Base-by-base conservation (phyloP, 1,139 yeast species). In the Yamadazyma triangularis region DNA sequence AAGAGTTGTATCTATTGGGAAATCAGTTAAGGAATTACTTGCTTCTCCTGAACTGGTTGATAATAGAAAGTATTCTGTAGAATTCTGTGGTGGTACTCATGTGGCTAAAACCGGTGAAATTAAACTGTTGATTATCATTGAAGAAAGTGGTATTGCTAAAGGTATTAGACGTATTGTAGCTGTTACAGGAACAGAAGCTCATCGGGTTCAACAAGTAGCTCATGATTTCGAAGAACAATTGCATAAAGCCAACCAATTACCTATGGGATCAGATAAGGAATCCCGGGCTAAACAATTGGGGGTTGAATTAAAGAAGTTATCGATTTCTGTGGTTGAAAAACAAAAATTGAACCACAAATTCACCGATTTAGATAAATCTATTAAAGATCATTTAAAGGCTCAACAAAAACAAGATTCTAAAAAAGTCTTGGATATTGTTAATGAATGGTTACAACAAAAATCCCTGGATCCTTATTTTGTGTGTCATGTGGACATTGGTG, bases 11-110 rank as follows among this genome's bases (percentile, higher is more conserved):
- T 85, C 96, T 23, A 85, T 93, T 50, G 99, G 99, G 53, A 83
- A 76, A 26, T 78, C 96, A 28, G 86, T 93, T 30, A 91, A 85
- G 15, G 93, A 84, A 4, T 67, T 91, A 45, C 56, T 89, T 42
- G 67, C 72, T 8, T 69, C 80, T 45, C 96, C 97, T 45, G 44
- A 63, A 18, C 83, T 74, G 51, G 64, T 64, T 31, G 75, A 84
- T 50, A 91, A 98, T 97, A 63, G 60, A 46, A 66, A 75, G 32
- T 69, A 75, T 48, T 86, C 96, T 4, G 71, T 93, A 47, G 99
- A 93, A 65, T 89, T 91, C 71, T 91, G 99, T 64, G 99, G 99
- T 64, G 99, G 99, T 62, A 91, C 98, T 12, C 99, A 91, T 53
- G 96, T 91, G 43, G 74, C 77, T 32, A 81, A 82, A 58, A 89